These are phyloP conservation scores for Lophiotrema nucula DNA, from an alignment of 495 filamentous ascomycete genomes.

Conservation along the genomic window DNA sequence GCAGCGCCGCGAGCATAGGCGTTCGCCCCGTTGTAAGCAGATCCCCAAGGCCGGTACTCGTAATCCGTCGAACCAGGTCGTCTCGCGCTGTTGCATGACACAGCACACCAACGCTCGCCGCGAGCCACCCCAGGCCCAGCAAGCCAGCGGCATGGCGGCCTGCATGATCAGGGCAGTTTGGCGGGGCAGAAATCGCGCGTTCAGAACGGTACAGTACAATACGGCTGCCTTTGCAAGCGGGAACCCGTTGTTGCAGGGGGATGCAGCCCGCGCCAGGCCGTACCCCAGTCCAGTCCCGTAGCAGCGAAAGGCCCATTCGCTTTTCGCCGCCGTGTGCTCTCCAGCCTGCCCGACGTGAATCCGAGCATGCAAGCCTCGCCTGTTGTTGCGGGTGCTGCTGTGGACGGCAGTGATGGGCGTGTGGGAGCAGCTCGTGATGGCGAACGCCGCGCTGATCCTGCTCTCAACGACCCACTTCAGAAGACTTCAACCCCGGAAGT, in stretches of 20 bases:
- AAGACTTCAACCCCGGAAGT: conserved; percentile 15
- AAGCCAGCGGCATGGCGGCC: conserved; percentile 5
- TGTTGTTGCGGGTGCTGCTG: background rate
- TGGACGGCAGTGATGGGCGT: conserved; percentile 7
- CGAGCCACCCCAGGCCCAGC: conserved; percentile 10
- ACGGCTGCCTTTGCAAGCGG: conserved; percentile 5
- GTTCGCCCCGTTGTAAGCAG: conserved; percentile 31
- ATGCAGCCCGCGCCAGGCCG: too few species aligned
- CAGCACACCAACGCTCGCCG: conserved; percentile 31
- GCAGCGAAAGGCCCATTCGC: background rate
- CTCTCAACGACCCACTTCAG: conserved; percentile 7
- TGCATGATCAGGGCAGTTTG: conserved; percentile 24
- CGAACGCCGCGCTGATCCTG: conserved; percentile 7
- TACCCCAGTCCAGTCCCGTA: too few species aligned
- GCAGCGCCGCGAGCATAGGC: too few species aligned
- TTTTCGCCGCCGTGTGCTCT: background rate
- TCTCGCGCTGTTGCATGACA: conserved; percentile 31
- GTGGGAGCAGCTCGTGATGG: background rate
- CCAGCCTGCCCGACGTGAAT: conserved; percentile 8
- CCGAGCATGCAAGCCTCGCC: conserved; percentile 9
- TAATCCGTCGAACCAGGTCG: conserved; percentile 32
- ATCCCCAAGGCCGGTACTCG: conserved; percentile 32
- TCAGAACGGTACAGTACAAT: conserved; percentile 25
- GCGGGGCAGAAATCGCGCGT: conserved; percentile 9
- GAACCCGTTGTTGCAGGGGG: too few species aligned